Conservation (phyloP, 352 stramenopile species). For the Thraustochytrium striatum region DNA sequence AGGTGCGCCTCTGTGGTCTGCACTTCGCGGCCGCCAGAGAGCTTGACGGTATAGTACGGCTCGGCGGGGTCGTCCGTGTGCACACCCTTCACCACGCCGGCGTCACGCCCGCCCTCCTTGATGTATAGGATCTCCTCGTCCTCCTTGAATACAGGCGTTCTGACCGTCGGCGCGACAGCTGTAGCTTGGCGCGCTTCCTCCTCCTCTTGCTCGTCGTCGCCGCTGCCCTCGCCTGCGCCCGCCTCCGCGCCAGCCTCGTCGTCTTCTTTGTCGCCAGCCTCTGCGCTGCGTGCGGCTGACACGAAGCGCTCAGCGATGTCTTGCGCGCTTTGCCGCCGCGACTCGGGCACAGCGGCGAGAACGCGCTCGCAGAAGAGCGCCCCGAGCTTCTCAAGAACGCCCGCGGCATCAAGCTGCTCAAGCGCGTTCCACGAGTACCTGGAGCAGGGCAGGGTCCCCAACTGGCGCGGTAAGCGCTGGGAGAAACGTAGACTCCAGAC, state of each 20-base stretch:
- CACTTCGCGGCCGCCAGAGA: constrained; percentile 11
- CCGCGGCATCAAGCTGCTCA: too few species aligned
- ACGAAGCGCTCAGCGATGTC: too few species aligned
- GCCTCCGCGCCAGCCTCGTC: background rate
- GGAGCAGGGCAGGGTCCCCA: too few species aligned
- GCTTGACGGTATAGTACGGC: constrained; percentile 28
- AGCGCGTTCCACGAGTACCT: too few species aligned
- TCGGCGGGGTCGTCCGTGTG: constrained; percentile 26
- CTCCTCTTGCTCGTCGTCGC: background rate
- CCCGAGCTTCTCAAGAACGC: too few species aligned
- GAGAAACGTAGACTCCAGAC: background rate
- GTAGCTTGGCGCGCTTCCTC: background rate
- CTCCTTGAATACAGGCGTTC: background rate
- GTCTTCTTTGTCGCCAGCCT: too few species aligned
- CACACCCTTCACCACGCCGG: constrained; percentile 15
- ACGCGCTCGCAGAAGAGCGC: too few species aligned
- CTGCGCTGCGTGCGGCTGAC: too few species aligned
- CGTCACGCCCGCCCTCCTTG: background rate
- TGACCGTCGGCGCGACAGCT: background rate
- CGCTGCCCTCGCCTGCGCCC: background rate
- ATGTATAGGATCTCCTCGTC: constrained; percentile 41
- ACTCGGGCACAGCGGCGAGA: too few species aligned
- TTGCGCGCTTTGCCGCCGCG: too few species aligned
- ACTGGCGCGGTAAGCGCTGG: background rate
- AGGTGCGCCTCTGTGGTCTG: constrained; percentile 22